Evolutionary conservation across 208 protist genomes (phyloP).

Genomic region (Blastocrithidia nonstop): DNA sequence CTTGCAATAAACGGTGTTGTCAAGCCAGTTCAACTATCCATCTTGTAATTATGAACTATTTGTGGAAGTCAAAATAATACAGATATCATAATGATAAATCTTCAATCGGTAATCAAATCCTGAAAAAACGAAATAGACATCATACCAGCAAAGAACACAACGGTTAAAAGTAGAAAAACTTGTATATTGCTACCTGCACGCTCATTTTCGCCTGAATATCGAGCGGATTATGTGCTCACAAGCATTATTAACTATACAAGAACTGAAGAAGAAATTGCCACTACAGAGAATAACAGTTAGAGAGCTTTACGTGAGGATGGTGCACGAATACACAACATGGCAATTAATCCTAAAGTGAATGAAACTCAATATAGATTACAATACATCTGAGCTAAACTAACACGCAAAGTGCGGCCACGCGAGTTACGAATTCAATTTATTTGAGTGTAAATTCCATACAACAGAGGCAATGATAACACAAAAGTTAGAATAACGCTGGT

Average conservation of each 20-base stretch:
- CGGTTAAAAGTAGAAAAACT: not conserved
- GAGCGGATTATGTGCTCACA: conserved; percentile 1
- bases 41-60: conserved; percentile 1
- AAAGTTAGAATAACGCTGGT: not conserved
- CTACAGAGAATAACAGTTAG: not conserved
- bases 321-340: not conserved
- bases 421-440: conserved; percentile 10
- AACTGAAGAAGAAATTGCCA: too few relatives aligned
- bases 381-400: conserved; percentile 7
- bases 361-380: conserved; percentile 4
- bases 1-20: conserved; percentile 5
- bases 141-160: conserved; percentile 1
- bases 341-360: not conserved
- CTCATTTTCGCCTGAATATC: not conserved
- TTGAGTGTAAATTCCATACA: conserved; percentile 1
- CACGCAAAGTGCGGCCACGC: conserved; percentile 7
- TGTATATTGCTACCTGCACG: not conserved
- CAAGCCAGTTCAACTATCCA: conserved; percentile 7
- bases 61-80: conserved; percentile 10
- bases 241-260: too few relatives aligned
- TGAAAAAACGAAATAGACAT: not conserved
- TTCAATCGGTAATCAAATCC: not conserved
- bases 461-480: not conserved
- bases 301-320: not conserved
- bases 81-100: not conserved